Base-by-base conservation (phyloP, 2,329 filamentous ascomycete species). In the Graphiopsis chlorocephala region DNA sequence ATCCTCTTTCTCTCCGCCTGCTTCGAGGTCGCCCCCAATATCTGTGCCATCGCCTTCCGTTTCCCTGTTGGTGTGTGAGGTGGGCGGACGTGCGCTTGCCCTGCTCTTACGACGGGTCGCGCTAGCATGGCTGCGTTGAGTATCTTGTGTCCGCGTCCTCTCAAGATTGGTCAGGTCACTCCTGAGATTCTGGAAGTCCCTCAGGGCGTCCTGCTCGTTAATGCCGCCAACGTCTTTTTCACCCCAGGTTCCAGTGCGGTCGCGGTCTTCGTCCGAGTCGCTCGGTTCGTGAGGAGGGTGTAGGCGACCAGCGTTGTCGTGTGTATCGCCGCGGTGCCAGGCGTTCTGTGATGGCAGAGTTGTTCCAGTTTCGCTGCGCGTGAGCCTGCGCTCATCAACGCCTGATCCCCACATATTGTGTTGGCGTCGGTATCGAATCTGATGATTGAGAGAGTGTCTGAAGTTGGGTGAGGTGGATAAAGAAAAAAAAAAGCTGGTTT, bases 141-240 rank as follows among this genome's bases (percentile, higher is more conserved):
- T 68, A 4, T 74, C 71, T 57, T 69, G 72, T 10, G 77, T 75
- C 53, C 75, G 74, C 66, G 79, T 79, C 64, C 81, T 77, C 48
- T 83, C 86, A 25, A 88, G 72, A 10, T 79, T 78, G 5, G 83
- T 83, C 65, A 89, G 77, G 67, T 88, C 82, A 58, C 79, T 78
- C 42, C 83, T 79, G 73, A 89, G 81, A 48, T 82, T 81, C 68
- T 87, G 82, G 64, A 83, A 86, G 23, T 89, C 86, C 65, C 85
- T 80, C 81, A 86, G 85, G 12, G 87, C 86, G 53, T 78, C 77
- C 11, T 77, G 76, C 45, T 82, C 80, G 70, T 81, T 83, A 11
- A 83, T 80, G 26, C 82, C 82, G 5, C 85, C 86, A 29, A 81
- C 79, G 72, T 87, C 85, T 53, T 80, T 77, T 73, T 90, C 87